phyloP scores from a whole-genome alignment of 164 flowering plant species.

The Magnolia changhungtana region DNA sequence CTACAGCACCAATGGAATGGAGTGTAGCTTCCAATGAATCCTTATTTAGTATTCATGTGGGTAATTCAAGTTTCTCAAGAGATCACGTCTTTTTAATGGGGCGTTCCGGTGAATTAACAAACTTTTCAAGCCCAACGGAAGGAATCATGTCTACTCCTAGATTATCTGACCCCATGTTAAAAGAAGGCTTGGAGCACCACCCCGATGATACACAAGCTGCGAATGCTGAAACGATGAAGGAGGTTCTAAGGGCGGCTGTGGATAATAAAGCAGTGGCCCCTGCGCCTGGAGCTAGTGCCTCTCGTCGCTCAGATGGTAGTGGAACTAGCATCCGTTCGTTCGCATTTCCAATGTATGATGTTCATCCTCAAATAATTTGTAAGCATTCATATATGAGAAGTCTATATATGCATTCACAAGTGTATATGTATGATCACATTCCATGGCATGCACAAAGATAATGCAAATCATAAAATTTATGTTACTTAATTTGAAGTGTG shows the following conservation, averaged over 20 bases:
- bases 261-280: neutral
- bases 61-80: constrained; percentile 59
- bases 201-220: constrained; percentile 13
- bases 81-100: constrained; percentile 37
- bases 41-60: constrained; percentile 70
- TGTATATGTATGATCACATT: no score
- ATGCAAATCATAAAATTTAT: no score
- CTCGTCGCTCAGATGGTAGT: constrained; percentile 43
- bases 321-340: constrained; percentile 37
- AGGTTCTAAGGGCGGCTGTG: constrained; percentile 9
- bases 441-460: neutral
- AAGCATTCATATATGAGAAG: neutral
- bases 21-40: constrained; percentile 89
- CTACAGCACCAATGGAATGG: constrained; percentile 60
- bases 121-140: neutral
- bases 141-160: neutral
- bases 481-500: neutral
- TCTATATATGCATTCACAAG: neutral
- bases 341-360: constrained; percentile 52
- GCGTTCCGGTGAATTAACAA: constrained; percentile 32
- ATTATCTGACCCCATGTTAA: no score
- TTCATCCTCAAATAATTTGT: neutral
- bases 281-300: constrained; percentile 11
- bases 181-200: neutral
- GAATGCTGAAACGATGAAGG: constrained; percentile 21